A percentile compares a stretch with the other conserved stretches of the same genome.
Evolutionary conservation across 192 early-diverging fungal species (phyloP).

Genomic region (Glomus cerebriforme): DNA sequence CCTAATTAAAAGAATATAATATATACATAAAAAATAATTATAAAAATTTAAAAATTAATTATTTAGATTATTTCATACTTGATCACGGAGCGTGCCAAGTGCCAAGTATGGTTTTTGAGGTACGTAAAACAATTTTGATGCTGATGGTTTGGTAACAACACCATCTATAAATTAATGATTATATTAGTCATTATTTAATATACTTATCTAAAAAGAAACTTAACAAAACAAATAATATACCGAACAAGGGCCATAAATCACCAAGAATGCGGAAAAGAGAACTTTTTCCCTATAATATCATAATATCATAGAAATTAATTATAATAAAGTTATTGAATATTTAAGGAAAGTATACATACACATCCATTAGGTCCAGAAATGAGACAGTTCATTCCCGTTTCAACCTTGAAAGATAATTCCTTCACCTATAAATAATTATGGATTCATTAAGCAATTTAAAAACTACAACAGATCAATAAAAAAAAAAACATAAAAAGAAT

Average conservation of each 20-base stretch:
- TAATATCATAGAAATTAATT: background rate
- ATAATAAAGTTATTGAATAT: background rate
- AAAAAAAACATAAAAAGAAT: background rate
- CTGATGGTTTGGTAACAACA: conserved; percentile 55
- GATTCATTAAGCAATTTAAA: background rate
- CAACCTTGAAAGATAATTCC: conserved; percentile 69
- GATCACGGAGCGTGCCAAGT: conserved; percentile 78
- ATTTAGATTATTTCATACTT: conserved; percentile 47
- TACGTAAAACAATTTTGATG: conserved; percentile 77
- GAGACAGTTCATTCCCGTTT: conserved; percentile 72
- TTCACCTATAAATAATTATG: conserved; percentile 47
- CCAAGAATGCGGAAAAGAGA: conserved; percentile 68
- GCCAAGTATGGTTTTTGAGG: conserved; percentile 88
- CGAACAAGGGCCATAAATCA: conserved; percentile 66
- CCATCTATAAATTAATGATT: conserved; percentile 40
- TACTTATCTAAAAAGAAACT: background rate
- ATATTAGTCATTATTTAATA: background rate
- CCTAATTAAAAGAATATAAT: conserved; percentile 34
- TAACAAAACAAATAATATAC: conserved; percentile 30
- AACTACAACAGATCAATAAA: background rate
- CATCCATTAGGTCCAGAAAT: conserved; percentile 69
- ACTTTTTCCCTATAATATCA: conserved; percentile 47
- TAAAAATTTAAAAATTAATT: no score
- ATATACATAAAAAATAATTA: no score
- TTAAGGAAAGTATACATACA: background rate